These are phyloP conservation scores for Populus davidiana DNA, from an alignment of 345 rosid genomes.

Conservation along the genomic window DNA sequence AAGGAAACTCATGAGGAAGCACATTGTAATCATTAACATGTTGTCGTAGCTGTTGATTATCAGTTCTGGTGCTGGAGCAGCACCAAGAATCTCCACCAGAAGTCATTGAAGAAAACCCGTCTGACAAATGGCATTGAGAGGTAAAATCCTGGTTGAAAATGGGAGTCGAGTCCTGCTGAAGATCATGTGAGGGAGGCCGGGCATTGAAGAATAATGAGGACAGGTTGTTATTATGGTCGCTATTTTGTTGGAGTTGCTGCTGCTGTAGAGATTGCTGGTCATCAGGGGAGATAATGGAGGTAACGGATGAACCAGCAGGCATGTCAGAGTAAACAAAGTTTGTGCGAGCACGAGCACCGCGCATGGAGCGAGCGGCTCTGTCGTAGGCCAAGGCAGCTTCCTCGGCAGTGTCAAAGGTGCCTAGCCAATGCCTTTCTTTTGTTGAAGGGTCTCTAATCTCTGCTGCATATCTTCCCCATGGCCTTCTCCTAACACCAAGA, in stretches of 20 bases:
- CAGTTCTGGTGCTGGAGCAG: background rate
- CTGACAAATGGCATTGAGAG: constrained; percentile 3
- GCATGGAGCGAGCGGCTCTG: constrained; percentile 77
- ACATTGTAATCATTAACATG: constrained; percentile 12
- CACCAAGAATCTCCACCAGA: background rate
- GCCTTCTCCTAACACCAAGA: constrained; percentile 76
- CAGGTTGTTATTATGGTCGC: constrained; percentile 4
- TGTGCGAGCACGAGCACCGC: constrained; percentile 70
- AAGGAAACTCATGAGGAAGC: constrained; percentile 56
- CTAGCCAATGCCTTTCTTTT: constrained; percentile 84
- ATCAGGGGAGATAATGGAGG: constrained; percentile 68
- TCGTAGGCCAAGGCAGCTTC: constrained; percentile 86
- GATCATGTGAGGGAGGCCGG: background rate
- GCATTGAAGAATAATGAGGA: constrained; percentile 10
- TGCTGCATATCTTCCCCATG: constrained; percentile 87
- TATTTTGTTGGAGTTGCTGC: background rate
- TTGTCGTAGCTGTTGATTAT: background rate
- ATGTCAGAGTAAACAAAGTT: constrained; percentile 78
- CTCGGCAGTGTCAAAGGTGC: constrained; percentile 80
- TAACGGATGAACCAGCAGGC: constrained; percentile 73
- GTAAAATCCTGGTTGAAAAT: constrained; percentile 21
- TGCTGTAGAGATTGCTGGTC: constrained; percentile 28
- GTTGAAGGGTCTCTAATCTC: constrained; percentile 83
- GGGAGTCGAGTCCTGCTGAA: constrained; percentile 15
- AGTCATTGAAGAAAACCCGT: background rate